These are phyloP conservation scores for Alternaria sp. DNA, from an alignment of 2,329 filamentous ascomycete genomes.

Conservation along the genomic window DNA sequence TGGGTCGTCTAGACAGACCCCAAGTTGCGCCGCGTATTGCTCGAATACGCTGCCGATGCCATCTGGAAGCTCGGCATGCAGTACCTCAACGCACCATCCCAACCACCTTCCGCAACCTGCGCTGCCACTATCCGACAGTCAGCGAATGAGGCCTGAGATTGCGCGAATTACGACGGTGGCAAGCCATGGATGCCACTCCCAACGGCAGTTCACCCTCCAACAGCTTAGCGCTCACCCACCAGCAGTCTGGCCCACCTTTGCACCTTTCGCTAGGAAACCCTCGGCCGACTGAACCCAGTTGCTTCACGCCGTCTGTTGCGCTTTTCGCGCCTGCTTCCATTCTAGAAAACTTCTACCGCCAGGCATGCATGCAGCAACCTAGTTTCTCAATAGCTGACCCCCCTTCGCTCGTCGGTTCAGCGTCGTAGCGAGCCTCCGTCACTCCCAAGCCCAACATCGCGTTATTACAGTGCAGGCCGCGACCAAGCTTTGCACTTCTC, in stretches of 20 bases:
- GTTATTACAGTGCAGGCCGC: conserved; percentile 14
- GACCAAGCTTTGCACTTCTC: conserved; percentile 29
- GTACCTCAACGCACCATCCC: background rate
- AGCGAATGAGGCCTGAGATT: conserved; percentile 13
- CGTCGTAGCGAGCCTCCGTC: conserved; percentile 17
- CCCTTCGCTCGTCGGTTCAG: conserved; percentile 16
- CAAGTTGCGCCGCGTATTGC: background rate
- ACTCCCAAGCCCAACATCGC: conserved; percentile 15
- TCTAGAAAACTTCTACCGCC: conserved; percentile 32
- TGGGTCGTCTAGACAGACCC: background rate
- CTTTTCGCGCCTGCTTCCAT: conserved; percentile 24
- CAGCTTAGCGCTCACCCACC: conserved; percentile 14
- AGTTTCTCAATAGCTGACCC: conserved; percentile 11
- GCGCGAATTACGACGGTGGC: conserved; percentile 27
- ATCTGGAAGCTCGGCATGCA: conserved; percentile 6
- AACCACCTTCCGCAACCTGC: conserved; percentile 10
- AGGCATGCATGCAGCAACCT: conserved; percentile 6
- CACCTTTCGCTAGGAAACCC: conserved; percentile 1
- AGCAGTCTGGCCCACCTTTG: conserved; percentile 14
- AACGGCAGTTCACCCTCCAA: conserved; percentile 16
- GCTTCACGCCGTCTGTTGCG: conserved; percentile 18
- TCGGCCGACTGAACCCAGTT: conserved; percentile 21
- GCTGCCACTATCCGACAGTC: conserved; percentile 7
- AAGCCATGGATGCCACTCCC: conserved; percentile 14
- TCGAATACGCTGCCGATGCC: conserved; percentile 1